Conservation (phyloP, 2,329 filamentous ascomycete genomes). For the Aphanoascus verrucosus region DNA sequence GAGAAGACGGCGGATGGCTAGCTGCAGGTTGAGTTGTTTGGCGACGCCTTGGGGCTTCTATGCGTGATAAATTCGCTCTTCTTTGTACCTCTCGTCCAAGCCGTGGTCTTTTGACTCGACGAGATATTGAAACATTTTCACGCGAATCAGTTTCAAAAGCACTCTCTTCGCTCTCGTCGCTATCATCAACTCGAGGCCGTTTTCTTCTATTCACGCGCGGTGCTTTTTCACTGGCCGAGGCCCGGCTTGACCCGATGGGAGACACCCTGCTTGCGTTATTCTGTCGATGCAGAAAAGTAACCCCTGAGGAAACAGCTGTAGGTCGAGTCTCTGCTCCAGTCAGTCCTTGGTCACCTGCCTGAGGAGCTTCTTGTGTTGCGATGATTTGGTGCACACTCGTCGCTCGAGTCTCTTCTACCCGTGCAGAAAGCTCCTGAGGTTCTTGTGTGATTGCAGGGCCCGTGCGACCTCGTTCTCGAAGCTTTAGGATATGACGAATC, state of each 20-base stretch:
- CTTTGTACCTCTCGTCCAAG: not conserved
- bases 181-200: not conserved
- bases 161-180: constrained; percentile 1
- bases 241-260: constrained; percentile 20
- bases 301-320: not conserved
- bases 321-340: not conserved
- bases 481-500: constrained; percentile 3
- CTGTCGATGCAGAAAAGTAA: constrained; percentile 31
- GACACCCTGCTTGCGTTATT: constrained; percentile 26
- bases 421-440: not conserved
- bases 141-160: not conserved
- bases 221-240: too few species aligned
- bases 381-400: not conserved
- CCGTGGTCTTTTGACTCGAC: constrained; percentile 3
- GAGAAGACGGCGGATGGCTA: constrained; percentile 11
- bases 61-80: not conserved
- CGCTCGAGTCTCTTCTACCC: not conserved
- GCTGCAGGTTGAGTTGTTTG: not conserved
- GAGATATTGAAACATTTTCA: not conserved
- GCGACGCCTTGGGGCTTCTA: too few species aligned
- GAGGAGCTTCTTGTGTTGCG: not conserved
- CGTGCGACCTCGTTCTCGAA: not conserved
- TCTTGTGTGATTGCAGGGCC: constrained; percentile 6
- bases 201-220: not conserved
- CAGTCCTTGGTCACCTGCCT: not conserved